phyloP scores from a whole-genome alignment of 164 flowering plant genomes.

The Protea cynaroides region DNA sequence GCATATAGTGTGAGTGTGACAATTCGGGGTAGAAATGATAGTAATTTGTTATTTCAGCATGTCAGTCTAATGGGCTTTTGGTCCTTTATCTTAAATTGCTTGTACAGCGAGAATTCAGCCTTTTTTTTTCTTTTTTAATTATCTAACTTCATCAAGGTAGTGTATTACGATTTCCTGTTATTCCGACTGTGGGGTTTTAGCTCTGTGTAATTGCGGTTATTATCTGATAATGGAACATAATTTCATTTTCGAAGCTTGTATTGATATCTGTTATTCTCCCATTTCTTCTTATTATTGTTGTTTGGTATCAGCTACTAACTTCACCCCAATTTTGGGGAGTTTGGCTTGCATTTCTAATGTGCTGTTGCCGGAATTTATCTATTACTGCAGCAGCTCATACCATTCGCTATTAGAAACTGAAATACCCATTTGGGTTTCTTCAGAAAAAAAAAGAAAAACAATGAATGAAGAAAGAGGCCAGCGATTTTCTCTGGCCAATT shows the following conservation, averaged over 20 bases:
- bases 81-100: neutral
- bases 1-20: neutral
- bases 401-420: neutral
- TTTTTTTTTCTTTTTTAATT: neutral
- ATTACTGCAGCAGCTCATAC: neutral
- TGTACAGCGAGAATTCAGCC: neutral
- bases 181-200: neutral
- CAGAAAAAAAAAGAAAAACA: neutral
- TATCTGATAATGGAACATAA: slow-evolving; percentile 8
- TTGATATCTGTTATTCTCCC: neutral
- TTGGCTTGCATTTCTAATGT: neutral
- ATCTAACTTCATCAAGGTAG: neutral
- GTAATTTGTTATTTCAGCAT: no score
- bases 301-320: neutral
- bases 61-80: neutral
- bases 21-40: neutral
- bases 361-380: neutral
- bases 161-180: neutral
- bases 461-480: neutral
- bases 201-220: slow-evolving; percentile 5
- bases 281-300: neutral
- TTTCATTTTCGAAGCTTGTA: slow-evolving; percentile 7
- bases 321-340: neutral
- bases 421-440: neutral
- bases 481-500: neutral